phyloP scores from a whole-genome alignment of 2,329 filamentous ascomycete genomes.

The Seiridium unicorne region DNA sequence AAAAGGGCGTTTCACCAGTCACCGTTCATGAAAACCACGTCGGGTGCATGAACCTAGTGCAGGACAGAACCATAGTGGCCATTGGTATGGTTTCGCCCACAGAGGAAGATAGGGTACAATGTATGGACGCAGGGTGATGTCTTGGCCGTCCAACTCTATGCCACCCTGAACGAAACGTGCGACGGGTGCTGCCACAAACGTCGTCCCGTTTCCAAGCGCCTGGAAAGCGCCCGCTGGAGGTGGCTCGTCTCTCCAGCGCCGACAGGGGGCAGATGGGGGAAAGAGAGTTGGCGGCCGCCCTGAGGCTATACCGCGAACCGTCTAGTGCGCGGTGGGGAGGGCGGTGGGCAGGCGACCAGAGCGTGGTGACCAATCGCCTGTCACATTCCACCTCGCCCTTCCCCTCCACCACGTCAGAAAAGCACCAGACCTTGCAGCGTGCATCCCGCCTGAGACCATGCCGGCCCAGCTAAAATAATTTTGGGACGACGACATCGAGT shows the following conservation, averaged over 20 bases:
- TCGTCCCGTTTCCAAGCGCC: not conserved
- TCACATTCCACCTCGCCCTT: not conserved
- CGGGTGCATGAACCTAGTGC: too few species aligned
- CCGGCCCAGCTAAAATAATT: constrained; percentile 3
- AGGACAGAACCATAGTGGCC: too few species aligned
- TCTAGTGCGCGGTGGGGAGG: constrained; percentile 1
- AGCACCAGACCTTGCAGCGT: constrained; percentile 6
- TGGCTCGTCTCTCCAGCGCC: not conserved
- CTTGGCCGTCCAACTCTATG: too few species aligned
- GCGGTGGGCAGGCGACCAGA: not conserved
- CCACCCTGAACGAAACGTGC: too few species aligned
- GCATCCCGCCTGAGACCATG: not conserved
- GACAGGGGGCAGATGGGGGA: not conserved
- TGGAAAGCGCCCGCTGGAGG: not conserved
- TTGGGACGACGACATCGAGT: not conserved
- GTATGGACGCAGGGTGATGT: too few species aligned
- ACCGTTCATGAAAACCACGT: too few species aligned
- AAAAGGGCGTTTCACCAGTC: too few species aligned
- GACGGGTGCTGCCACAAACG: too few species aligned
- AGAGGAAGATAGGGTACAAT: too few species aligned
- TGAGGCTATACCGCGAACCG: constrained; percentile 7
- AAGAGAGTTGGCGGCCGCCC: constrained; percentile 1
- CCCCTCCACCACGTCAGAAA: not conserved
- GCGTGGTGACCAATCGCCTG: constrained; percentile 1
- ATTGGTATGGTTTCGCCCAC: too few species aligned